Percentiles rank a stretch among this genome's conserved stretches.
phyloP scores from a whole-genome alignment of 2,329 filamentous ascomycete genomes.

The Septoria petroselini region DNA sequence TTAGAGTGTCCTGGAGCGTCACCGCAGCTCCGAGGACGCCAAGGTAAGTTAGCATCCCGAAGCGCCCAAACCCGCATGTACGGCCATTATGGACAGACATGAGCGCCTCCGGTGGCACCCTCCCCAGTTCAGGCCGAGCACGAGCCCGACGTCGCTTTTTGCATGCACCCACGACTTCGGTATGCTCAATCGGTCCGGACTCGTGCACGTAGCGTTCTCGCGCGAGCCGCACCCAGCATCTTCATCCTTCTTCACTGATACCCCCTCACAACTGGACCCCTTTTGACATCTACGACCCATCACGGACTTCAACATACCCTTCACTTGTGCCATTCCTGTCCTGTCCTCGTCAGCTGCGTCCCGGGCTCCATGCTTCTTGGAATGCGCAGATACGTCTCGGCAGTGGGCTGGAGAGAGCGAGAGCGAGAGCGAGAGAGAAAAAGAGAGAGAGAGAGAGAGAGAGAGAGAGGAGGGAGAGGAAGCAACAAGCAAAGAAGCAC shows the following conservation, averaged over 20 bases:
- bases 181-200: constrained; percentile 6
- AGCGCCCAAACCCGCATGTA: neutral
- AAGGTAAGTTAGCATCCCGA: constrained; percentile 19
- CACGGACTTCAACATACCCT: constrained; percentile 21
- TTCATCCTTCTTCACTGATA: constrained; percentile 19
- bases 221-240: constrained; percentile 11
- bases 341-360: neutral
- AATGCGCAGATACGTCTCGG: neutral
- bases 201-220: constrained; percentile 8
- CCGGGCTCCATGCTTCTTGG: neutral
- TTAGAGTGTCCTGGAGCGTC: constrained; percentile 7
- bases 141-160: constrained; percentile 28
- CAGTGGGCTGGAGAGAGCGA: neutral
- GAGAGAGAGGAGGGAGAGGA: too few relatives aligned
- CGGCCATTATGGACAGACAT: constrained; percentile 5
- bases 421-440: too few relatives aligned
- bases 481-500: neutral
- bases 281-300: constrained; percentile 29
- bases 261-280: constrained; percentile 24
- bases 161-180: constrained; percentile 9
- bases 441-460: too few relatives aligned
- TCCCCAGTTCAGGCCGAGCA: constrained; percentile 16
- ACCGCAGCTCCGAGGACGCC: constrained; percentile 10
- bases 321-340: constrained; percentile 8
- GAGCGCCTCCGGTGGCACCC: constrained; percentile 2